phyloP scores from a whole-genome alignment of 768 basidiomycete genomes.

The Tricholoma bakamatsutake region DNA sequence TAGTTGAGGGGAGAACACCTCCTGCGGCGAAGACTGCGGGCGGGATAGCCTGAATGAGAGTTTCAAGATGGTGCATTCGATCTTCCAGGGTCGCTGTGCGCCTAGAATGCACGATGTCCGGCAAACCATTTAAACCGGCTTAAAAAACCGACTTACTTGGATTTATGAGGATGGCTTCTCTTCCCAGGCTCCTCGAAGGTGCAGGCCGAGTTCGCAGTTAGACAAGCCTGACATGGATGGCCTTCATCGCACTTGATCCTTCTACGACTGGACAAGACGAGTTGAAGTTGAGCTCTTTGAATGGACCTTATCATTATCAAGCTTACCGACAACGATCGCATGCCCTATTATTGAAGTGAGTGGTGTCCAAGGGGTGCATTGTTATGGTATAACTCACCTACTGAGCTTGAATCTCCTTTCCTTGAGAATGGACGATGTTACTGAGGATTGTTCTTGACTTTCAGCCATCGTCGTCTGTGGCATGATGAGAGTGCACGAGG shows the following conservation, averaged over 20 bases:
- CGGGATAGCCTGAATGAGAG: constrained; percentile 79
- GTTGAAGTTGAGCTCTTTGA: constrained; percentile 1
- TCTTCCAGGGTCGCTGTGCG: constrained; percentile 82
- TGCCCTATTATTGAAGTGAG: constrained; percentile 43
- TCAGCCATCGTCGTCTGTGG: constrained; percentile 38
- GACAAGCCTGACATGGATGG: constrained; percentile 82
- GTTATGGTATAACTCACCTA: constrained; percentile 44
- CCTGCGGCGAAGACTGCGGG: constrained; percentile 71
- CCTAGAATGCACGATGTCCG: constrained; percentile 27
- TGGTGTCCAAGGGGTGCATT: background rate
- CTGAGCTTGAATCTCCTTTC: constrained; percentile 85
- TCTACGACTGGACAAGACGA: constrained; percentile 46
- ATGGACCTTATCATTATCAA: constrained; percentile 1
- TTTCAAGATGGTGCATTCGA: constrained; percentile 84
- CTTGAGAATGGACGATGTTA: constrained; percentile 53
- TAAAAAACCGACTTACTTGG: constrained; percentile 53
- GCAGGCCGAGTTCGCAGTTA: constrained; percentile 76
- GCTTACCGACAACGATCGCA: constrained; percentile 89
- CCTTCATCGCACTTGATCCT: constrained; percentile 88
- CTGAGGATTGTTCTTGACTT: constrained; percentile 35
- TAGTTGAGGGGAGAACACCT: constrained; percentile 29
- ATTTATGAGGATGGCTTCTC: constrained; percentile 81
- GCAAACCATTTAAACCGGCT: background rate
- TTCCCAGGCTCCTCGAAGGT: constrained; percentile 88
- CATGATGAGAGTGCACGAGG: constrained; percentile 33